Base-by-base conservation (phyloP, 768 basidiomycete species). In the Mycena vulgaris region DNA sequence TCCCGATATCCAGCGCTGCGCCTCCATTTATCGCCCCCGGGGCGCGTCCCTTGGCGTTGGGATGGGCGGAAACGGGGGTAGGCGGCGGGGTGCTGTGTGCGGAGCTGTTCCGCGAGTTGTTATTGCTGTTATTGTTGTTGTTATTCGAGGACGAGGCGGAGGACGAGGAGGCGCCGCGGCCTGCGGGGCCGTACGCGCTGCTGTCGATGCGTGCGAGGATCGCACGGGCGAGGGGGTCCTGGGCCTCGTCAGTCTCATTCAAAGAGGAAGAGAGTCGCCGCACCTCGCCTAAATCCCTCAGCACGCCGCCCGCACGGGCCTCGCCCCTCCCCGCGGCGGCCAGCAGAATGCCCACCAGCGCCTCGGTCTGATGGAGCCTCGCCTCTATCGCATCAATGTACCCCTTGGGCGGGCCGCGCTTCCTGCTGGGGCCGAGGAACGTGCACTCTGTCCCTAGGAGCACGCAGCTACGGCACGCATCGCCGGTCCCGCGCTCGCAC, bases 361-460 rank as follows among this genome's bases (percentile, higher is more conserved):
- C 95, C 78, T 97, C 95, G 21, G 95, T 94, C 77, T 97, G 94
- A 74, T 97, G 96, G 7, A 97, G 83, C 17, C 95, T 89, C 17
- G 93, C 93, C 81, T 97, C 95, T 74, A 97, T 95, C 31, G 95
- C 95, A 76, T 97, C 95, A 77, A 97, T 96, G 84, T 97, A 97
- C 1, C 95, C 95, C 77, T 95, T 95, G n/a, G 94, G 93, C 4
- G 93, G 93, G 2, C 95, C 95, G 72, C 95, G 92, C 78, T 93
- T 93, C 74, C 92, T 88, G 16, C 93, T 93, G 10, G 92, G 92
- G 3, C 92, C 92, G 45, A 94, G 84, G 80, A 93, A 94, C 0
- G 93, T 93, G 77, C 93, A 94, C 23, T 94, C 79, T 37, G 92
- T 93, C 57, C 89, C 89, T 21, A 93, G 85, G 85, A 92, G 86